Evolutionary conservation across 2,329 filamentous ascomycete genomes (phyloP), one percentile per base, ranked within the genome.

Genomic region (Penicillium glabrum): DNA sequence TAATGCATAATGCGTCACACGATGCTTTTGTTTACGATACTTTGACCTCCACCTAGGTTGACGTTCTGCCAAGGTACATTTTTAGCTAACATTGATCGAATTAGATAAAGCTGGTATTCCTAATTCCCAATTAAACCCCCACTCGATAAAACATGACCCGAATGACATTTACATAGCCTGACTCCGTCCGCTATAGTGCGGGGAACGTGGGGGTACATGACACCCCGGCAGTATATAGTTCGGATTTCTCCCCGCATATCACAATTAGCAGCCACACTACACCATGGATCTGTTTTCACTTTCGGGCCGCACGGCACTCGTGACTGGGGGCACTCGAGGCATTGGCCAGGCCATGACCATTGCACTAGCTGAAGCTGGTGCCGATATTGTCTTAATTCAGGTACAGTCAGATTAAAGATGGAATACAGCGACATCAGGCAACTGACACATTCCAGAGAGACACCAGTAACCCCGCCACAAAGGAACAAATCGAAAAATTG

Each of bases 311-410:
- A 75, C 69, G 13, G 73, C 71, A 19, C 59, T 75, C 2, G 64
- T 75, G 11, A 75, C 73, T 2, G 72, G 73, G 8, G 71, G 67
- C n/a, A 74, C 70, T 23, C 65, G 73, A 24, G 73, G 73, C 5
- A 72, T 76, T 37, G 73, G 73, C 11, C 67, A 67, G 37, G 64
- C 69, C 14, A 75, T 75, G 72, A 66, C 70, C 3, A 57, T 74
- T 45, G 72, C 69, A 1, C 53, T 75, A 24, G 72, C 72, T 19
- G 73, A 75, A 59, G 72, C 71, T 11, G 71, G 72, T 13, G 72
- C 73, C 19, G 69, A 74, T 52, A 67, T 74, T 46, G 65, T 73
- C 19, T 44, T 67, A 2, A 54, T 69, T 3, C 65, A 65, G 57
- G 50, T 53, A 26, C 21, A 21, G 10, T 39, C 23, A 19, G 14